These are phyloP conservation scores for Tripterygium wilfordii DNA, from an alignment of 177 flowering plant species.

Conservation along the genomic window DNA sequence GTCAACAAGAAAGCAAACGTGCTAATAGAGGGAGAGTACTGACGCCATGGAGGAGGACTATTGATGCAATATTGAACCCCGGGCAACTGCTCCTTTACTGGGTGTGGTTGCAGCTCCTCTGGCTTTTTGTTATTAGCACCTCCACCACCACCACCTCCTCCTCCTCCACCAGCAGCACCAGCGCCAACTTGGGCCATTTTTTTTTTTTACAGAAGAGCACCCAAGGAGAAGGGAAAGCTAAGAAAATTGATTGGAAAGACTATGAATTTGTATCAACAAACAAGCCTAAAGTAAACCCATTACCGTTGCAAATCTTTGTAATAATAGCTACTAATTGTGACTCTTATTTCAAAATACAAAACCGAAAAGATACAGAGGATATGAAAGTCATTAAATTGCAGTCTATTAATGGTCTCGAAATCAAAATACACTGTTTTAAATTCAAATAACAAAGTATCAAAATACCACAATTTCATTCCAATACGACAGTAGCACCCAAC, in stretches of 20 bases:
- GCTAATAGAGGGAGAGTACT: slow-evolving; percentile 4
- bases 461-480: slow-evolving; percentile 35
- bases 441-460: not conserved
- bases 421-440: too few species aligned
- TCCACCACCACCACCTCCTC: slow-evolving; percentile 6
- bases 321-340: too few species aligned
- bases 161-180: slow-evolving; percentile 7
- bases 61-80: slow-evolving; percentile 48
- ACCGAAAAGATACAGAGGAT: too few species aligned
- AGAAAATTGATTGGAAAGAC: too few species aligned
- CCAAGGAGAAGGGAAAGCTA: too few species aligned
- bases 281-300: too few species aligned
- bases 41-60: slow-evolving; percentile 60
- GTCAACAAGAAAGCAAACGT: not conserved
- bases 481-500: slow-evolving; percentile 61
- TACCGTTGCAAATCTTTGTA: too few species aligned
- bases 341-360: too few species aligned
- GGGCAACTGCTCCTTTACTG: slow-evolving; percentile 46
- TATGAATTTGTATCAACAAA: too few species aligned
- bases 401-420: too few species aligned
- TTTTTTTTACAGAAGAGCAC: too few species aligned
- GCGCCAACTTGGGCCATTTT: not conserved
- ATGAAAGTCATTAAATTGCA: too few species aligned
- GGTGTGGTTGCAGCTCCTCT: slow-evolving; percentile 36
- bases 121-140: slow-evolving; percentile 9